Conservation (phyloP, 352 stramenopile genomes). For the Globisporangium middletonii region DNA sequence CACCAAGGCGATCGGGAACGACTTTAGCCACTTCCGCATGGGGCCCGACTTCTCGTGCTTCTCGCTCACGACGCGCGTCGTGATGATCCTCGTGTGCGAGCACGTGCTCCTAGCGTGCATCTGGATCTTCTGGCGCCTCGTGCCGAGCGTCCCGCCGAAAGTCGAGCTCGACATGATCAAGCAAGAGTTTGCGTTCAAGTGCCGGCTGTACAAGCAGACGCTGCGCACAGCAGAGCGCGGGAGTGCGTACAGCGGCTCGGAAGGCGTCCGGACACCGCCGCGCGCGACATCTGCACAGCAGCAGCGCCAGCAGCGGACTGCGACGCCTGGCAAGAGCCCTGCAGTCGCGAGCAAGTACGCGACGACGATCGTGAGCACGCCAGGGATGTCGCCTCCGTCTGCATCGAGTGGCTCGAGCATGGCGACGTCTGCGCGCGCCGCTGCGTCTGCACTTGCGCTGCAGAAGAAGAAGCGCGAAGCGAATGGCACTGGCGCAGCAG, state of each 20-base stretch:
- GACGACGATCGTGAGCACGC: constrained; percentile 8
- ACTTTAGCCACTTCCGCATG: constrained; percentile 65
- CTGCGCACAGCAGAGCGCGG: constrained; percentile 12
- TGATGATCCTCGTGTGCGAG: constrained; percentile 77
- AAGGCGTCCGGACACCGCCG: background rate
- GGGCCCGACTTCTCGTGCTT: constrained; percentile 73
- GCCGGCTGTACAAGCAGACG: constrained; percentile 49
- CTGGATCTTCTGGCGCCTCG: constrained; percentile 66
- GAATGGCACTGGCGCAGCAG: constrained; percentile 5
- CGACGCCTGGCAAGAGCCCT: background rate
- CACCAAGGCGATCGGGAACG: constrained; percentile 37
- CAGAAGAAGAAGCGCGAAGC: constrained; percentile 9
- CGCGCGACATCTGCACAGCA: background rate
- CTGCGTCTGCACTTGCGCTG: constrained; percentile 2
- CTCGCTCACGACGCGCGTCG: constrained; percentile 64
- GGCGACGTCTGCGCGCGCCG: constrained; percentile 11
- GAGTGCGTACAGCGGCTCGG: constrained; percentile 2
- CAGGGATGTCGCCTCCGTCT: background rate
- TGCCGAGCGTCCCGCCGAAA: constrained; percentile 47
- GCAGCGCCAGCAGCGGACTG: constrained; percentile 1
- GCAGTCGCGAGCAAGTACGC: constrained; percentile 17
- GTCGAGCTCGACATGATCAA: constrained; percentile 62
- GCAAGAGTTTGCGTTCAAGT: constrained; percentile 75
- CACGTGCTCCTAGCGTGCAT: constrained; percentile 51
- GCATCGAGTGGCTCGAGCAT: background rate